Base-by-base conservation (phyloP, 2,329 filamentous ascomycete species). In the Lomentospora prolificans region DNA sequence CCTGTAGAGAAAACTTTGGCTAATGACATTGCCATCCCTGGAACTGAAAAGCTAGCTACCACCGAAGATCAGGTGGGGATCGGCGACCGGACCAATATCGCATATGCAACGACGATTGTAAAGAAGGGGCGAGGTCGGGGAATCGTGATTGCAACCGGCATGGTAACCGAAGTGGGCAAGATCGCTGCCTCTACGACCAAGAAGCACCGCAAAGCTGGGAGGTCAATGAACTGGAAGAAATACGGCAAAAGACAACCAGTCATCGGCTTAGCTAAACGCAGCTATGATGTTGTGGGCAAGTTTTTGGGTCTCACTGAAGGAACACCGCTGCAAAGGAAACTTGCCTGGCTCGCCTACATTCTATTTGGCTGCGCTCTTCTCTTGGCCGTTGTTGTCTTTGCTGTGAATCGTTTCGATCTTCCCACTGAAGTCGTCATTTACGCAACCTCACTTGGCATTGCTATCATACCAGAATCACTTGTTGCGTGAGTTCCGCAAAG, bases 271-370 rank as follows among this genome's bases (percentile, higher is more conserved):
- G 59, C 67, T 3, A 76, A 72, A 64, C 76, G 77, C 52, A 68
- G 69, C 28, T 77, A 75, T 57, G 73, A 78, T 61, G 69, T 74
- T 17, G 60, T 77, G 48, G 78, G 78, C 60, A 79, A 81, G 66
- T 82, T 85, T 61, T 75, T 86, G 55, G 82, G 79, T 51, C 65
- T 82, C 25, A 78, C 76, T 3, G 76, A 84, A 58, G 89, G 89
- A 28, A 94, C 89, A 2, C 89, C 89, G 3, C 74, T 94, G 51
- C 87, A 91, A 69, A 81, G 85, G 60, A 90, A 89, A 69, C 74
- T 94, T 53, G 86, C 86, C 58, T 87, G 87, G 62, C 77, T 94
- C 58, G 89, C 89, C 9, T 85, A 90, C 57, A 72, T 87, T 6
- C 80, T 94, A 2, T 90, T 92, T 64, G 83, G 79, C 50, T 84